These are phyloP conservation scores for Papilionanthe hybrid DNA, from an alignment of 116 monocot genomes.

Conservation along the genomic window DNA sequence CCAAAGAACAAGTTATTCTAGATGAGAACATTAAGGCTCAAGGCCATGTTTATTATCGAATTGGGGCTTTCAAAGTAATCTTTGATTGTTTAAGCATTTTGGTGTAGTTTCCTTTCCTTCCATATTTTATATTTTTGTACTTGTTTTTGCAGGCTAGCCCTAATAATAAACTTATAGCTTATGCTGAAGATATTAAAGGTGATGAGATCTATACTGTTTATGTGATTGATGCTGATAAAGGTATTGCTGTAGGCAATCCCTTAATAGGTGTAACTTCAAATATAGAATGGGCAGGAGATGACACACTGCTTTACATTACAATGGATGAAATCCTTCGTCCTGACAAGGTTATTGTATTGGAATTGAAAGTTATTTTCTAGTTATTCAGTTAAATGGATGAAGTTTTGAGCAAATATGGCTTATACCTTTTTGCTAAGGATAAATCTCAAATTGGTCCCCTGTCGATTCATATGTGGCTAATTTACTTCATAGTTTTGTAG, in stretches of 20 bases:
- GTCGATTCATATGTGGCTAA: no score
- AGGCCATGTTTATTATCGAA: conserved; percentile 67
- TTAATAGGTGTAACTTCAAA: conserved; percentile 54
- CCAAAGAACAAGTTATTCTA: conserved; percentile 81
- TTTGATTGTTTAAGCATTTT: neutral
- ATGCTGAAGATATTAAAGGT: conserved; percentile 93
- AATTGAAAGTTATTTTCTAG: neutral
- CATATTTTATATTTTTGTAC: neutral
- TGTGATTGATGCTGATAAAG: conserved; percentile 77
- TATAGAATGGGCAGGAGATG: conserved; percentile 85
- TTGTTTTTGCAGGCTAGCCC: conserved; percentile 41
- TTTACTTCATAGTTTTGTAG: no score
- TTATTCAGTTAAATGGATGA: neutral
- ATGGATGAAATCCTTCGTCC: conserved; percentile 89
- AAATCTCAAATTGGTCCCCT: no score
- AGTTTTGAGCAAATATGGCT: neutral
- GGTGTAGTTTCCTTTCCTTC: neutral
- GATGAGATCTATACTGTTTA: conserved; percentile 85
- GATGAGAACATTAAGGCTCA: conserved; percentile 94
- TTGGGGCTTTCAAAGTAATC: conserved; percentile 73
- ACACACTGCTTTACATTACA: conserved; percentile 70
- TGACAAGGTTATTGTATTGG: conserved; percentile 58
- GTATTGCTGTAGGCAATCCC: conserved; percentile 59
- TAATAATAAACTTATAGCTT: conserved; percentile 53
- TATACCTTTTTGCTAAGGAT: neutral